Conservation (phyloP, 2,329 filamentous ascomycete genomes). For the Ciborinia camelliae region DNA sequence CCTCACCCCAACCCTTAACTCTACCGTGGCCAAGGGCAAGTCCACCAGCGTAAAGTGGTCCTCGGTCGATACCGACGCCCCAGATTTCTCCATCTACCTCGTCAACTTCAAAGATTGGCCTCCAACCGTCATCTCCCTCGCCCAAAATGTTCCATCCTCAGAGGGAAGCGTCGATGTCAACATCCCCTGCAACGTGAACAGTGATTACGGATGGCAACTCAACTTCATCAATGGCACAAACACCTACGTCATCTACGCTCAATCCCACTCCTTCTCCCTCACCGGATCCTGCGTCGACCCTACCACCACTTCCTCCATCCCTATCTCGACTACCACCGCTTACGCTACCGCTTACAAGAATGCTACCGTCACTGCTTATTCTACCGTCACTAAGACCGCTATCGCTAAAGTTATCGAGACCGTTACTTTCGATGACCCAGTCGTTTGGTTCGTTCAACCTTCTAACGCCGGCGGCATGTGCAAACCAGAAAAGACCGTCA, state of each 20-base stretch:
- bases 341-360: constrained; percentile 11
- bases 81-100: constrained; percentile 16
- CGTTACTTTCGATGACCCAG: neutral
- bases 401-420: constrained; percentile 11
- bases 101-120: constrained; percentile 18
- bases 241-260: constrained; percentile 18
- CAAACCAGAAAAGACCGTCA: constrained; percentile 8
- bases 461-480: neutral
- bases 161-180: neutral
- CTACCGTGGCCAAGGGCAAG: constrained; percentile 14
- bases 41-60: constrained; percentile 8
- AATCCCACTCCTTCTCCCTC: constrained; percentile 1
- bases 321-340: neutral
- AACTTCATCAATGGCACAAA: constrained; percentile 21
- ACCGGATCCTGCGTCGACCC: constrained; percentile 17
- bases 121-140: constrained; percentile 16
- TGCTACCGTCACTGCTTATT: neutral
- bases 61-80: constrained; percentile 11
- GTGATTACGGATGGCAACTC: constrained; percentile 18
- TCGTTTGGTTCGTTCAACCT: constrained; percentile 18
- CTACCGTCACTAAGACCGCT: neutral
- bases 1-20: constrained; percentile 10
- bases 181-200: neutral
- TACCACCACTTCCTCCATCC: neutral
- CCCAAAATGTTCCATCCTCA: constrained; percentile 13